phyloP scores from a whole-genome alignment of 306 rosid species.

The Cucurbita pepo region DNA sequence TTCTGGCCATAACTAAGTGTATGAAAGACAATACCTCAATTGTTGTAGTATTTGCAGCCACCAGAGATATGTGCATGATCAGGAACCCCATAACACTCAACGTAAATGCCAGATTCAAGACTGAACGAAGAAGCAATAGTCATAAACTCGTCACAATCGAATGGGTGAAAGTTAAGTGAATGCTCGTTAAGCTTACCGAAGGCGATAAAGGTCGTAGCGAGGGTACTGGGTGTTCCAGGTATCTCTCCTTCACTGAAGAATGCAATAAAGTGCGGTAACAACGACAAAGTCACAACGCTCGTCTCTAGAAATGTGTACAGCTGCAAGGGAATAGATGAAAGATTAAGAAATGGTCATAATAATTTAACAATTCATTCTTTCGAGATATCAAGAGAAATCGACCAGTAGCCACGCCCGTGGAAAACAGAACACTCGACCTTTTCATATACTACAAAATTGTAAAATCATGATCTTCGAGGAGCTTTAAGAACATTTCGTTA shows the following conservation, averaged over 20 bases:
- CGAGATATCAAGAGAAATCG: background rate
- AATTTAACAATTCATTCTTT: background rate
- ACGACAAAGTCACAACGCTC: slow-evolving; percentile 62
- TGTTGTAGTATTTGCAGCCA: slow-evolving; percentile 79
- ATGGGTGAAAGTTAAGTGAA: background rate
- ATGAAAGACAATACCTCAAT: slow-evolving; percentile 50
- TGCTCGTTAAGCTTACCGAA: slow-evolving; percentile 41
- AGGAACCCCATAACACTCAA: slow-evolving; percentile 90
- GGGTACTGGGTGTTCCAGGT: slow-evolving; percentile 91
- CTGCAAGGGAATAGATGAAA: slow-evolving; percentile 35
- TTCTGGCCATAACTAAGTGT: background rate
- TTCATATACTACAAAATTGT: background rate
- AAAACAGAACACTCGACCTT: background rate
- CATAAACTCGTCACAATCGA: slow-evolving; percentile 14
- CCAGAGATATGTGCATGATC: slow-evolving; percentile 86
- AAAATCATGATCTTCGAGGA: background rate
- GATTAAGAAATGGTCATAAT: slow-evolving; percentile 3
- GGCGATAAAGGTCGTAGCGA: slow-evolving; percentile 95
- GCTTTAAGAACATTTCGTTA: background rate
- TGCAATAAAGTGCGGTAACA: slow-evolving; percentile 73
- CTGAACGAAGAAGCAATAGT: slow-evolving; percentile 28
- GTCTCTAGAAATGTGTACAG: slow-evolving; percentile 98
- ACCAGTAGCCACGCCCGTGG: background rate
- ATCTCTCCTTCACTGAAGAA: slow-evolving; percentile 93
- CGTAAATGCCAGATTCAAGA: slow-evolving; percentile 86